Evolutionary conservation across 179 eudicot species (phyloP).

Genomic region (Heliamphora pulchella): DNA sequence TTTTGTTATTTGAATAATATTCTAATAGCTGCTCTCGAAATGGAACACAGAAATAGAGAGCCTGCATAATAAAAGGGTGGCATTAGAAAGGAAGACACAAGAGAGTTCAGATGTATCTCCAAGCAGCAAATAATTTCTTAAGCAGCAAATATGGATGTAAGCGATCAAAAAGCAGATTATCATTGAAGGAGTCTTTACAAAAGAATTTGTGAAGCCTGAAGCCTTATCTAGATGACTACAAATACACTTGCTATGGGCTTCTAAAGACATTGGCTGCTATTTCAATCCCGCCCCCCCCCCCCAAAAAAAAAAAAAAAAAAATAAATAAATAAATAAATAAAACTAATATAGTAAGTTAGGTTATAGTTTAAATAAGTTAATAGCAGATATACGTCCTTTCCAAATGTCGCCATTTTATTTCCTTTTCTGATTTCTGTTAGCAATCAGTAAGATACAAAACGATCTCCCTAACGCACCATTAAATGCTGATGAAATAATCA

Average conservation of each 20-base stretch:
- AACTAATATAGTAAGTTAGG: not conserved
- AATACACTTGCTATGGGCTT: not conserved
- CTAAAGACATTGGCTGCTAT: no score
- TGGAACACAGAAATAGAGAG: slow-evolving; percentile 82
- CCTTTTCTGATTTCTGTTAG: not conserved
- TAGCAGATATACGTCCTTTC: not conserved
- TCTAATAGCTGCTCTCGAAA: slow-evolving; percentile 77
- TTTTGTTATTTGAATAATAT: slow-evolving; percentile 56
- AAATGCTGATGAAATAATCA: not conserved
- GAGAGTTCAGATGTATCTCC: not conserved
- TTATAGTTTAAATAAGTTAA: not conserved
- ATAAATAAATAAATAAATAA: not conserved
- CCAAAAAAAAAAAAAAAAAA: no score
- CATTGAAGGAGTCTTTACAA: not conserved
- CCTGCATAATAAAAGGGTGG: slow-evolving; percentile 36
- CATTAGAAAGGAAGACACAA: not conserved
- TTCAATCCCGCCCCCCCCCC: no score
- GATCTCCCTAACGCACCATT: not conserved
- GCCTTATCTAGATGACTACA: no score
- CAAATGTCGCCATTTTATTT: not conserved
- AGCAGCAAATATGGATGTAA: not conserved
- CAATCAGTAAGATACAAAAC: not conserved
- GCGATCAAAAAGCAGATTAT: not conserved
- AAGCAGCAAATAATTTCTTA: not conserved
- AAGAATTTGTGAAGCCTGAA: not conserved